Evolutionary conservation across 1,284 basidiomycete species (phyloP), one percentile per base, ranked within the genome.

Genomic region (Tilletia caries): DNA sequence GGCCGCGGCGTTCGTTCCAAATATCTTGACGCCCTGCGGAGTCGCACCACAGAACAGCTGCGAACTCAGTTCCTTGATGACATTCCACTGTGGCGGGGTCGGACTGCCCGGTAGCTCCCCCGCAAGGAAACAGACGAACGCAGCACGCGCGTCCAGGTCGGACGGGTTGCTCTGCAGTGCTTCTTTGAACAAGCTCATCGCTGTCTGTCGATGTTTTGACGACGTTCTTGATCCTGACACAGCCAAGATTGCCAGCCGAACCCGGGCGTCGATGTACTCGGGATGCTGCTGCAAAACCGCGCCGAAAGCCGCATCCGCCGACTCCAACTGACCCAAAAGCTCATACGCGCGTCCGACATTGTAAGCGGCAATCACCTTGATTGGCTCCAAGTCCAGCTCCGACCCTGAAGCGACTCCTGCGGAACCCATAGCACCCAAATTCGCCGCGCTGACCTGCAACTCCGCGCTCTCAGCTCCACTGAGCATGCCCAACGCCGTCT

Each of bases 211-310:
- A 33, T 70, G 70, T 23, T 72, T 72, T 5, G 70, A 50, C 13
- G 72, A 69, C 2, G 71, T 70, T 25, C 70, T 67, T 12, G 74
- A 68, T 10, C 23, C 33, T 20, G 66, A 67, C 25, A 74, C 74
- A 10, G 74, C 72, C 65, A 79, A 71, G 64, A 82, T 73, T 0
- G 81, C 81, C 32, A 79, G 72, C n/a, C 81, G 80, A 20, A 81
- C 78, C 27, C 79, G 79, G 62, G 80, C 81, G 64, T 82, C 80
- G 15, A 77, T 77, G 62, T 81, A 83, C 70, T 82, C 81, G n/a
- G 81, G 78, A 64, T 83, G 81, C 32, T 68, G 76, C 23, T 69
- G 66, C 27, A 83, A 67, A 60, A 83, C 71, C 25, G 75, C 76
- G 8, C 75, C 69, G 71, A 80, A 83, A 1, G 79, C 79, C 54